Percentiles rank a stretch among this genome's conserved stretches.
These are phyloP conservation scores for Kodamaea laetipori DNA, from an alignment of 805 yeast species.

Conservation along the genomic window DNA sequence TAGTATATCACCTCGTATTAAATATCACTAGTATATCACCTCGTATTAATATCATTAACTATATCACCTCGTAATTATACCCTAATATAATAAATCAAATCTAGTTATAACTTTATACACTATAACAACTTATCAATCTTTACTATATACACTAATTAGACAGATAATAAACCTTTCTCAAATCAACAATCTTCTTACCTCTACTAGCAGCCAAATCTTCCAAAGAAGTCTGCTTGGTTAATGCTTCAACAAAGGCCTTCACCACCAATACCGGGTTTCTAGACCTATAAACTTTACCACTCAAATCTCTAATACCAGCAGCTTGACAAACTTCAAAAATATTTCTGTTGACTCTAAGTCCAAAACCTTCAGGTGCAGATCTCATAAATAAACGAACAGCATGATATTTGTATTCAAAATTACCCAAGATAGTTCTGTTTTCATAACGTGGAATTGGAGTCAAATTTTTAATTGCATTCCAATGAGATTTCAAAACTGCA, in stretches of 20 bases:
- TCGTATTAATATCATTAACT: no score
- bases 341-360: constrained; percentile 86
- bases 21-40: no score
- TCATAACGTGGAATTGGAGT: constrained; percentile 83
- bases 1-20: no score
- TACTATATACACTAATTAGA: constrained; percentile 5
- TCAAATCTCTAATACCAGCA: constrained; percentile 90
- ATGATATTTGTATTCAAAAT: constrained; percentile 79
- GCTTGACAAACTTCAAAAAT: constrained; percentile 89
- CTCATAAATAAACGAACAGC: constrained; percentile 81
- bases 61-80: no score
- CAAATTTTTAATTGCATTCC: constrained; percentile 90
- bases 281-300: constrained; percentile 89
- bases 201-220: constrained; percentile 88
- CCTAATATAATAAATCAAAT: no score
- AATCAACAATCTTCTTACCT: constrained; percentile 93
- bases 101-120: no score
- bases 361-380: constrained; percentile 91
- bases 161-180: constrained; percentile 85
- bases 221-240: constrained; percentile 74
- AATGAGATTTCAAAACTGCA: constrained; percentile 82
- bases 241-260: constrained; percentile 85
- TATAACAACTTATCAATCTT: neutral
- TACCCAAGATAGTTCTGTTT: constrained; percentile 86
- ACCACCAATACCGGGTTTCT: constrained; percentile 94